Percentiles rank a stretch among this genome's conserved stretches.
These are phyloP conservation scores for Ceratocystis cubensis DNA, from an alignment of 2,329 filamentous ascomycete species.

Conservation along the genomic window DNA sequence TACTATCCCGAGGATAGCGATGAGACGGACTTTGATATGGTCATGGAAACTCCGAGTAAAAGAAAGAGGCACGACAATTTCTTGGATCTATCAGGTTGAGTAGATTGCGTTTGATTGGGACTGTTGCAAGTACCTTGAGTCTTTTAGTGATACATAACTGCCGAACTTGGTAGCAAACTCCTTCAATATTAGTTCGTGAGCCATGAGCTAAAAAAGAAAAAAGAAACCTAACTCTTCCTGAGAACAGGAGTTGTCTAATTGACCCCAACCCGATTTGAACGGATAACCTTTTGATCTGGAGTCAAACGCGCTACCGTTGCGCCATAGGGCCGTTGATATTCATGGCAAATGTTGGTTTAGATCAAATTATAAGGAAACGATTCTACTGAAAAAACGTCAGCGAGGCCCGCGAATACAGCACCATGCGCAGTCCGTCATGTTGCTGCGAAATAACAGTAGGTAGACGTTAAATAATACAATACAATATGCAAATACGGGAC, in stretches of 20 bases:
- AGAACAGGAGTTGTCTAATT: neutral
- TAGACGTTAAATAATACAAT: no score
- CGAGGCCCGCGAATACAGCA: no score
- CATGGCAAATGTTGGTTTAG: neutral
- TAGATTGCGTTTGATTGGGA: no score
- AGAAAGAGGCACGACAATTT: neutral
- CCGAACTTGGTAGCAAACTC: neutral
- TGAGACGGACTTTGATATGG: neutral
- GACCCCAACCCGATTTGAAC: slow-evolving; percentile 21
- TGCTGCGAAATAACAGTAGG: no score
- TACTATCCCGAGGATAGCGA: neutral
- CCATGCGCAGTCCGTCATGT: no score
- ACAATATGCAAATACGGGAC: no score
- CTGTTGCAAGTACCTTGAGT: no score
- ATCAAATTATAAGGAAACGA: no score
- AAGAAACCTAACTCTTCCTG: neutral
- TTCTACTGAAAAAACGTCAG: no score
- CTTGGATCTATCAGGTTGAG: no score
- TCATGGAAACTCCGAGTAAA: neutral
- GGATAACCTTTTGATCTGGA: slow-evolving; percentile 21
- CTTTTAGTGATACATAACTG: neutral
- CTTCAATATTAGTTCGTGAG: neutral
- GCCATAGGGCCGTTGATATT: slow-evolving; percentile 12
- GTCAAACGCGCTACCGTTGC: slow-evolving; percentile 21
- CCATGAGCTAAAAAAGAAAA: neutral